A percentile compares a stretch with the other conserved stretches of the same genome.
Evolutionary conservation across 108 stramenopile species (phyloP).

Genomic region (Aureococcus anophagefferens): DNA sequence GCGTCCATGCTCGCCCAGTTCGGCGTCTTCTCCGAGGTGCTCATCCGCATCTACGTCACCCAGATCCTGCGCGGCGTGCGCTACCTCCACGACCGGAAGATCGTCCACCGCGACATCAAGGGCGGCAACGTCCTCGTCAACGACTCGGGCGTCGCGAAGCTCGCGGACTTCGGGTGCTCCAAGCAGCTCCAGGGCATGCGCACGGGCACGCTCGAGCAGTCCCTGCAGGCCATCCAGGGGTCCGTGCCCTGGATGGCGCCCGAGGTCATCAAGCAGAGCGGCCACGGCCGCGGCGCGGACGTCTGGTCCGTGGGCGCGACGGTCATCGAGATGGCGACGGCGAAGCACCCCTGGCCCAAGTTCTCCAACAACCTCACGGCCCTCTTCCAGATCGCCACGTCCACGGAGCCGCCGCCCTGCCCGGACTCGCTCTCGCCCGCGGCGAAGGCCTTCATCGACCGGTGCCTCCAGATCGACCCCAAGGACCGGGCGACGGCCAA

Average conservation of each 20-base stretch:
- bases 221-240: slow-evolving; percentile 21
- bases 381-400: slow-evolving; percentile 36
- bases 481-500: slow-evolving; percentile 12
- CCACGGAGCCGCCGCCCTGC: slow-evolving; percentile 8
- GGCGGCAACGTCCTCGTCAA: slow-evolving; percentile 41
- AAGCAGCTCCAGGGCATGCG: slow-evolving; percentile 3
- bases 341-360: slow-evolving; percentile 33
- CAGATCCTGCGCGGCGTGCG: slow-evolving; percentile 29
- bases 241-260: slow-evolving; percentile 45
- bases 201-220: slow-evolving; percentile 23
- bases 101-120: slow-evolving; percentile 54
- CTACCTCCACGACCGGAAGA: slow-evolving; percentile 37
- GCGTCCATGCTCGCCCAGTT: slow-evolving; percentile 35
- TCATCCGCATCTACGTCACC: slow-evolving; percentile 10
- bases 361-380: slow-evolving; percentile 37
- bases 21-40: slow-evolving; percentile 28
- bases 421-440: slow-evolving; percentile 4
- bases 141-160: slow-evolving; percentile 12
- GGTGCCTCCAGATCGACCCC: slow-evolving; percentile 16
- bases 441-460: slow-evolving; percentile 14
- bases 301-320: slow-evolving; percentile 21
- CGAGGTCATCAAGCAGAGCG: slow-evolving; percentile 38
- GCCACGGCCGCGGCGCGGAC: slow-evolving; percentile 25
- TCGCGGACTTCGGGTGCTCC: slow-evolving; percentile 18
- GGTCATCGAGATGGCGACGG: slow-evolving; percentile 43